These are phyloP conservation scores for Nicotiana paniculata DNA, from an alignment of 257 asterid species.

Conservation along the genomic window DNA sequence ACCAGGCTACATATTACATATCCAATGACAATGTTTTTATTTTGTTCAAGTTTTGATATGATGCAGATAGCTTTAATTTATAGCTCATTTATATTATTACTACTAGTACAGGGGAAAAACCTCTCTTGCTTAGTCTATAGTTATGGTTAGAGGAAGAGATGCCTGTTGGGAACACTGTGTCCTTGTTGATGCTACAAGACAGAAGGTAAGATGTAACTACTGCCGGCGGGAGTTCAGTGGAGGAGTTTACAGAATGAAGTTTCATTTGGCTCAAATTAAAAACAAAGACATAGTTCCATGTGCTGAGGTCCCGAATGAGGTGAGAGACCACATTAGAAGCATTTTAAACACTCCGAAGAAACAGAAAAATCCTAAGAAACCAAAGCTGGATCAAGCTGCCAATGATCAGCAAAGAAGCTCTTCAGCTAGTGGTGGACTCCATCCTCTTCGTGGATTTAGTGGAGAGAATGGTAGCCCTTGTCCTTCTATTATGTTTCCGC, in stretches of 20 bases:
- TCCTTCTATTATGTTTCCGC: conserved; percentile 25
- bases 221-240: conserved; percentile 46
- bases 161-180: conserved; percentile 47
- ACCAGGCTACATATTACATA: neutral
- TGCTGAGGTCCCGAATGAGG: conserved; percentile 26
- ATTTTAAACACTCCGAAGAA: conserved; percentile 30
- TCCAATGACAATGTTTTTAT: neutral
- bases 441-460: conserved; percentile 23
- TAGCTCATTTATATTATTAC: neutral
- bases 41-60: neutral
- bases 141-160: conserved; percentile 47
- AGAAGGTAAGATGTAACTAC: conserved; percentile 44
- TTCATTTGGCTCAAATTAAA: conserved; percentile 43
- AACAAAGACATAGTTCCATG: conserved; percentile 44
- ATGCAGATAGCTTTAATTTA: neutral
- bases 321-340: conserved; percentile 28
- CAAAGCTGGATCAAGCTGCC: conserved; percentile 24
- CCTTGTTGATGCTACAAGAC: conserved; percentile 40
- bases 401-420: conserved; percentile 34
- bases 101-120: neutral
- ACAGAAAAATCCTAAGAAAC: conserved; percentile 31
- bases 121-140: neutral
- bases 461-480: conserved; percentile 27
- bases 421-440: conserved; percentile 37
- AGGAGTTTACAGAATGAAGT: conserved; percentile 44